Evolutionary conservation across 176 grass and related monocot genomes (phyloP), one percentile per base, ranked within the genome.

Genomic region (Bolboschoenus planiculmis): DNA sequence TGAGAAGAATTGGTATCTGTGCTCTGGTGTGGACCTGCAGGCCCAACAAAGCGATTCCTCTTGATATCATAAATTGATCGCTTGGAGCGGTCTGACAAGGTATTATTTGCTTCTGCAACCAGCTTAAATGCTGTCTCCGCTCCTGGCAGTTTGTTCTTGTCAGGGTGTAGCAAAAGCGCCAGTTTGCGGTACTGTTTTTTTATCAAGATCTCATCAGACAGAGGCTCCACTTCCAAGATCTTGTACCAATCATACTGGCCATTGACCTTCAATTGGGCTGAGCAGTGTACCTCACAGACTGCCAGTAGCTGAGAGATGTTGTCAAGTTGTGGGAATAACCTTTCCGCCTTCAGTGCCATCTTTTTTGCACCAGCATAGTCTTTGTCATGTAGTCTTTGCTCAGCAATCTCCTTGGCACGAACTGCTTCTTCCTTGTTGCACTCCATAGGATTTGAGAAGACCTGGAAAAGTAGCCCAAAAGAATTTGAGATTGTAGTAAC

Each of bases 71-170:
- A 90, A 37, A 75, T 27, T 39, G 62, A 71, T 27, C 92, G 88
- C 63, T 84, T 95, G 14, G 61, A 64, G 81, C 15, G 64, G 54
- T 98, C 95, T 63, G 85, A 98, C 30, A 98, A 64, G 80, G 83
- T 76, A 56, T 85, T 64, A 74, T 95, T 44, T 62, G 95, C 95
- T 86, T 98, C 95, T 4, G 77, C 81, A 87, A 98, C 81, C 80
- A 98, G 87, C 68, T 98, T 98, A 78, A 98, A 98, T 43, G 95
- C 95, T 78, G 89, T 87, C 77, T 98, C 96, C 67, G 96, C 90
- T 67, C 96, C 95, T 73, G 57, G 85, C 78, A 91, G 91, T 83
- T 84, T 81, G 81, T 95, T 98, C 83, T 98, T 98, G 83, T 98
- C 95, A 50, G 95, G 90, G 86, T 98, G 95, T 86, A 98, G 90